Conservation (phyloP, 2,329 filamentous ascomycete genomes). For the Balansia obtecta region DNA sequence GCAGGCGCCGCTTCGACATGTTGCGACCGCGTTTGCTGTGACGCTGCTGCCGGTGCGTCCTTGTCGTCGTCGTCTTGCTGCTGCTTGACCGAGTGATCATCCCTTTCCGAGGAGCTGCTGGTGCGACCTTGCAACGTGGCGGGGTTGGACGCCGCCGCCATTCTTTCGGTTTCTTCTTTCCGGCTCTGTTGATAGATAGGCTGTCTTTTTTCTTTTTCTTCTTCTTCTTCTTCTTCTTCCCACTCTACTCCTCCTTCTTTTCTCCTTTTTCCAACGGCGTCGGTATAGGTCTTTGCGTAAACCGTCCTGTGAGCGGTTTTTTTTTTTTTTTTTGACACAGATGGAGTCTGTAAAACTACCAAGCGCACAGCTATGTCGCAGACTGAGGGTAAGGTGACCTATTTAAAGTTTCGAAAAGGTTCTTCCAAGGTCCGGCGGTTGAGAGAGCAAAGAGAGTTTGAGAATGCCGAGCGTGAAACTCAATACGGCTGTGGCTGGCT, state of each 20-base stretch:
- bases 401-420: no score
- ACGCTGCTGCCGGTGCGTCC: background rate
- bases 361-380: no score
- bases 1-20: conserved; percentile 7
- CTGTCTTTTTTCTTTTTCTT: background rate
- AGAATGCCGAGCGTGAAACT: background rate
- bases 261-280: no score
- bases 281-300: no score
- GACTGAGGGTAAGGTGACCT: no score
- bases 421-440: no score
- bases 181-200: background rate
- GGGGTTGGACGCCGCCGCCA: conserved; percentile 1
- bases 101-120: conserved; percentile 19
- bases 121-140: conserved; percentile 11
- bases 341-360: no score
- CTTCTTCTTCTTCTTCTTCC: background rate
- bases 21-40: conserved; percentile 3
- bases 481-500: background rate
- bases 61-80: background rate
- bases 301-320: no score
- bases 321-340: no score
- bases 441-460: background rate
- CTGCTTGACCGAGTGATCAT: conserved; percentile 4
- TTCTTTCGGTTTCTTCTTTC: background rate
- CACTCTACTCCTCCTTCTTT: background rate